A percentile compares a stretch with the other conserved stretches of the same genome.
Conservation (phyloP, 495 filamentous ascomycete genomes). For the Penicillium coffeae region DNA sequence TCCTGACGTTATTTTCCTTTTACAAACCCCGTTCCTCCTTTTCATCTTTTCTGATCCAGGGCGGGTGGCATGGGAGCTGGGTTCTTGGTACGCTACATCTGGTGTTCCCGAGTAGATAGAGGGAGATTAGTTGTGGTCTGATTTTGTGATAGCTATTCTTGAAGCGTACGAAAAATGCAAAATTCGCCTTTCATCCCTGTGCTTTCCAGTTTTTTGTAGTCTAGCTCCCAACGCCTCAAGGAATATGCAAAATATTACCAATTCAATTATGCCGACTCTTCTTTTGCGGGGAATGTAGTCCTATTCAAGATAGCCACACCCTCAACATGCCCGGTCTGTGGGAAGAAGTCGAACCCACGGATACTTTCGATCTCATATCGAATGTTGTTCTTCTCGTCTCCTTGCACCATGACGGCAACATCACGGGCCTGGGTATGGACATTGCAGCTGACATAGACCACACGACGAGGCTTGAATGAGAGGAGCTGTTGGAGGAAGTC, state of each 20-base stretch:
- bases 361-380: conserved; percentile 89
- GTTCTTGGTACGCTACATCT: conserved; percentile 15
- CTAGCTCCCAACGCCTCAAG: not conserved
- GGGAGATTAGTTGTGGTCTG: conserved; percentile 1
- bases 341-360: conserved; percentile 95
- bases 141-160: conserved; percentile 5
- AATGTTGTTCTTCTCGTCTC: conserved; percentile 46
- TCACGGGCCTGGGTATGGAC: conserved; percentile 97
- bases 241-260: not conserved
- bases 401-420: conserved; percentile 76
- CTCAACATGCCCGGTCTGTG: conserved; percentile 95
- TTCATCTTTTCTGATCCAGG: conserved; percentile 11
- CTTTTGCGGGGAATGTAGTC: conserved; percentile 16
- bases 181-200: not conserved
- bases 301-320: conserved; percentile 76
- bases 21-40: conserved; percentile 6
- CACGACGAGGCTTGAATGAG: conserved; percentile 64
- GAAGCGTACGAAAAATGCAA: conserved; percentile 8
- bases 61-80: conserved; percentile 17
- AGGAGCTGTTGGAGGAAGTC: conserved; percentile 79
- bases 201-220: not conserved
- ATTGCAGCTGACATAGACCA: conserved; percentile 95
- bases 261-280: conserved; percentile 1
- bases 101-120: conserved; percentile 21
- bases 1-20: conserved; percentile 2